Conservation (phyloP, 2,329 filamentous ascomycete species). For the Phialophora tarda region DNA sequence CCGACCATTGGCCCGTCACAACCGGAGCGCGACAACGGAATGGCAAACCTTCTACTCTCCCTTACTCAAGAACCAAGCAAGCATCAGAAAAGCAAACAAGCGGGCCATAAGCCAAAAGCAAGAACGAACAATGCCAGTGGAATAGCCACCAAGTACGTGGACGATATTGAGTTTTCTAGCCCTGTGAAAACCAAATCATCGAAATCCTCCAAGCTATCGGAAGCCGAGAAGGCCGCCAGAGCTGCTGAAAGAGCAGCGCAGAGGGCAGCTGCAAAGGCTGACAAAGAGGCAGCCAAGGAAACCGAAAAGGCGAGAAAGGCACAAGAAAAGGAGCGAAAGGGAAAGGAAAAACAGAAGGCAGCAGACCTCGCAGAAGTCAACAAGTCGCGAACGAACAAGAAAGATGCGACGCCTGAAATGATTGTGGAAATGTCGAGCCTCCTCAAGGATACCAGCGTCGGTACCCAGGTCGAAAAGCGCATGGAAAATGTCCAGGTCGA, state of each 20-base stretch:
- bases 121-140: constrained; percentile 31
- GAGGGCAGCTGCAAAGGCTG: constrained; percentile 52
- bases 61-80: constrained; percentile 38
- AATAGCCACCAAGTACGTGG: constrained; percentile 15
- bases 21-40: constrained; percentile 47
- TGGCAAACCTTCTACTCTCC: constrained; percentile 48
- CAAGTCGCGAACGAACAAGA: constrained; percentile 74
- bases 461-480: constrained; percentile 51
- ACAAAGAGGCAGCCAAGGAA: constrained; percentile 62
- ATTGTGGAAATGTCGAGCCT: constrained; percentile 70
- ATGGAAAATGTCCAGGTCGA: constrained; percentile 52
- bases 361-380: constrained; percentile 75
- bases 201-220: constrained; percentile 21
- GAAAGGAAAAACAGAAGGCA: constrained; percentile 66
- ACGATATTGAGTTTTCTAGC: constrained; percentile 46
- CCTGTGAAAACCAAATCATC: constrained; percentile 44
- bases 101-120: constrained; percentile 11
- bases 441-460: constrained; percentile 56
- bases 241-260: constrained; percentile 51
- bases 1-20: constrained; percentile 36
- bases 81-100: constrained; percentile 19
- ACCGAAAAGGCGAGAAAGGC: constrained; percentile 59
- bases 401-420: constrained; percentile 76
- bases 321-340: constrained; percentile 60
- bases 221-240: constrained; percentile 13